Evolutionary conservation across 176 grass and related monocot genomes (phyloP).

Genomic region (Ananas comosus): DNA sequence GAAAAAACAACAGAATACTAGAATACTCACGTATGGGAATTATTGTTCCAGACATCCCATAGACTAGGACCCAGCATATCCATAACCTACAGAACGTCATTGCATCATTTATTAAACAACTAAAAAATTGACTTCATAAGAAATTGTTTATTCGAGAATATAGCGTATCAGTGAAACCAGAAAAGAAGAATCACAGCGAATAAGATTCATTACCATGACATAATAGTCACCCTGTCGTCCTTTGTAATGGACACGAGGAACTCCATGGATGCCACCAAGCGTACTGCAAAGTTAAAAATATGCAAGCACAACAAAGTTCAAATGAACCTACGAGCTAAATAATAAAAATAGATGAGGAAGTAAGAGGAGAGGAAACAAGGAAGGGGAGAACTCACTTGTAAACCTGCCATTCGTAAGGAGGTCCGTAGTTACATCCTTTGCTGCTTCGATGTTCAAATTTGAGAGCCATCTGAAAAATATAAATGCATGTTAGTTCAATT

Average conservation of each 20-base stretch:
- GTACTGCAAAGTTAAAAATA: conserved; percentile 37
- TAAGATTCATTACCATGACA: conserved; percentile 59
- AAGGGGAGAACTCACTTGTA: conserved; percentile 54
- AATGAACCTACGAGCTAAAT: not conserved
- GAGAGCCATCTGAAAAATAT: conserved; percentile 54
- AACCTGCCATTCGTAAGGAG: conserved; percentile 94
- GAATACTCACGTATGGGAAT: conserved; percentile 65
- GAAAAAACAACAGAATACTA: not conserved
- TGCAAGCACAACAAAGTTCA: not conserved
- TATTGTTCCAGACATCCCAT: conserved; percentile 97
- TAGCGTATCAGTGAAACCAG: not conserved
- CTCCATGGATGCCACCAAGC: conserved; percentile 83
- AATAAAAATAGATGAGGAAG: not conserved
- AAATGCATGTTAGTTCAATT: not conserved
- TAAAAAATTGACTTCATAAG: not conserved
- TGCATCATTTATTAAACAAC: not conserved
- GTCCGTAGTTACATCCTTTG: conserved; percentile 83
- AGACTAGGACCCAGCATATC: conserved; percentile 93
- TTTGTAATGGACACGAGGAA: conserved; percentile 90
- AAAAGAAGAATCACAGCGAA: not conserved
- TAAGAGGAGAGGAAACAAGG: conserved; percentile 6
- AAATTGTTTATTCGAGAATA: not conserved
- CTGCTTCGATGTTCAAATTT: conserved; percentile 94
- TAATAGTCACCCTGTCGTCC: conserved; percentile 82
- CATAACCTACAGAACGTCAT: conserved; percentile 51